Evolutionary conservation across 345 rosid genomes (phyloP).

Genomic region (Hibiscus trionum): DNA sequence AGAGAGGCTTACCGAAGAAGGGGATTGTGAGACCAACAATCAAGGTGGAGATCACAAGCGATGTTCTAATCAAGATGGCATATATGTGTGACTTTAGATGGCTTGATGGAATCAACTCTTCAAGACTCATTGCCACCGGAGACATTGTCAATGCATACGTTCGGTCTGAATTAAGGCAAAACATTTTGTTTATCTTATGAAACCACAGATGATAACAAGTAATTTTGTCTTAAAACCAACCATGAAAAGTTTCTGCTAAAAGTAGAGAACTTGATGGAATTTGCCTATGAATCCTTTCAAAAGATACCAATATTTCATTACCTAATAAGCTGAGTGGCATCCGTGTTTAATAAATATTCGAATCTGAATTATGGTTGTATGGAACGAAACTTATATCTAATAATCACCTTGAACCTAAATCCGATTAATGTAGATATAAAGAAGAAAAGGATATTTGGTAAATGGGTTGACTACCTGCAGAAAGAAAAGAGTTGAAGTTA

Average conservation of each 20-base stretch:
- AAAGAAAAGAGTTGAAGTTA: neutral
- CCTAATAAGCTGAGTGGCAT: too few species aligned
- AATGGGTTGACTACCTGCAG: slow-evolving; percentile 89
- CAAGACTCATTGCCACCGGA: slow-evolving; percentile 89
- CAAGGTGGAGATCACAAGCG: slow-evolving; percentile 67
- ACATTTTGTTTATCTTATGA: neutral
- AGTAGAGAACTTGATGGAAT: neutral
- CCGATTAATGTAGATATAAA: neutral
- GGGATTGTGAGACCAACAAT: slow-evolving; percentile 71
- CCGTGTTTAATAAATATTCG: too few species aligned
- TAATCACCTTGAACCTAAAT: neutral
- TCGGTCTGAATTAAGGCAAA: slow-evolving; percentile 33
- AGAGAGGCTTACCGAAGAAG: slow-evolving; percentile 55
- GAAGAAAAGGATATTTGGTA: slow-evolving; percentile 46
- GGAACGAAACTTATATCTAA: neutral
- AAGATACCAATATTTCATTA: too few species aligned
- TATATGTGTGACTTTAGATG: slow-evolving; percentile 47
- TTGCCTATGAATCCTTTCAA: too few species aligned
- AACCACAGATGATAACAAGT: neutral
- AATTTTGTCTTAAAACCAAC: neutral
- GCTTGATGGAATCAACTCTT: slow-evolving; percentile 73
- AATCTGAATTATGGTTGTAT: neutral
- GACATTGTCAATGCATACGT: slow-evolving; percentile 75
- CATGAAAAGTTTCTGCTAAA: neutral
- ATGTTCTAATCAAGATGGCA: slow-evolving; percentile 61